Base-by-base conservation (phyloP, 768 basidiomycete genomes). In the Hygrophorus pudorinus region DNA sequence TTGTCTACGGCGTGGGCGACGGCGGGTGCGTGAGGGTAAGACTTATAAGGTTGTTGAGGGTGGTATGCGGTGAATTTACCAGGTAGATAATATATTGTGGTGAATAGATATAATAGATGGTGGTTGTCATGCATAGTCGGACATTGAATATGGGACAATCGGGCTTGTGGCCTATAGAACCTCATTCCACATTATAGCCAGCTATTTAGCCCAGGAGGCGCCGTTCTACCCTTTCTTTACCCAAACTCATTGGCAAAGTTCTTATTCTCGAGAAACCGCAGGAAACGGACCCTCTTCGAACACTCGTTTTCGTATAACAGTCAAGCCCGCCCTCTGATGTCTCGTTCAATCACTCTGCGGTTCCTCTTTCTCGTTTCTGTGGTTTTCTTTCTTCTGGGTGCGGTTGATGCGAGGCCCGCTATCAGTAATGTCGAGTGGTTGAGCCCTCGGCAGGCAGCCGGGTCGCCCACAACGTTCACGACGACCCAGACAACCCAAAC, bases 1-100 rank as follows among this genome's bases (percentile, higher is more conserved):
- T 45, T 60, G 62, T 40, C 65, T 71, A 58, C 65, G 65, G 51
- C 64, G 63, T 32, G 60, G 60, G 41, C 69, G 68, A 45, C 63
- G 75, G 48, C 67, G 82, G 46, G 67, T 66, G 38, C 66, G 68
- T 37, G 78, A 78, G 11, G 83, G 81, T 4, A 90, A 90, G 59
- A 63, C 73, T 40, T 98, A 98, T 72, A 93, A 92, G 64, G 69
- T 74, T 7, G 79, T 98, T 2, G 87, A 90, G 53, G 78, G 80
- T 16, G 80, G 77, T 28, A 78, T 82, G 78, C 62, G 64, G 48
- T 65, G 52, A 53, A 12, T 24, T 24, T 24, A n/a, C n/a, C n/a
- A n/a, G n/a, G n/a, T n/a, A n/a, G n/a, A n/a, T n/a, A n/a, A n/a
- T n/a, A n/a, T n/a, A n/a, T n/a, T n/a, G n/a, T n/a, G n/a, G n/a